Percentiles rank a stretch among this genome's conserved stretches.
These are phyloP conservation scores for Gleditsia sinensis DNA, from an alignment of 306 rosid species.

Conservation along the genomic window DNA sequence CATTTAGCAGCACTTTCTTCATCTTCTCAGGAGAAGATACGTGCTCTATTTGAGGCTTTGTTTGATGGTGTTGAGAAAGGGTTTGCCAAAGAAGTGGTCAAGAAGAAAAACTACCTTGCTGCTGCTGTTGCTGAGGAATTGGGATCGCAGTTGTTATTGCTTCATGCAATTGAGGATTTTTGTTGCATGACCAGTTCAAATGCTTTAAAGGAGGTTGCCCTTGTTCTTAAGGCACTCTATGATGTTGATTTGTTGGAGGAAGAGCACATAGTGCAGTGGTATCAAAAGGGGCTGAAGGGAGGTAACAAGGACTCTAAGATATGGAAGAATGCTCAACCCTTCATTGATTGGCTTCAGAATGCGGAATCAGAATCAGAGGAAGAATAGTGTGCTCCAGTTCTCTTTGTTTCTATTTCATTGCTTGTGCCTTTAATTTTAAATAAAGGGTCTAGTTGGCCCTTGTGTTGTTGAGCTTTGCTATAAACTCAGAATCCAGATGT, in stretches of 20 bases:
- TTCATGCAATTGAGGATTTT: conserved; percentile 50
- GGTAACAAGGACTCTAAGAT: conserved; percentile 47
- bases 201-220: conserved; percentile 59
- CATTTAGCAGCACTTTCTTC: conserved; percentile 35
- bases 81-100: conserved; percentile 48
- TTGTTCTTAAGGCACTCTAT: conserved; percentile 59
- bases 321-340: conserved; percentile 62
- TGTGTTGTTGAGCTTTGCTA: conserved; percentile 2
- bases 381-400: conserved; percentile 26
- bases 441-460: conserved; percentile 32
- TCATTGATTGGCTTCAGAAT: conserved; percentile 66
- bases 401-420: conserved; percentile 8
- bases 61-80: conserved; percentile 53
- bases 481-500: background rate
- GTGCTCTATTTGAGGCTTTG: conserved; percentile 51
- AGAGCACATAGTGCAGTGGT: conserved; percentile 58
- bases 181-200: conserved; percentile 36
- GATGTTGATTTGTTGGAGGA: conserved; percentile 64
- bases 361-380: conserved; percentile 72
- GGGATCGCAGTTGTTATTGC: conserved; percentile 44
- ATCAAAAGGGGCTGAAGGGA: conserved; percentile 50
- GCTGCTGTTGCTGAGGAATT: conserved; percentile 49
- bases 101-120: conserved; percentile 50
- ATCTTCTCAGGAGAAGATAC: conserved; percentile 55
- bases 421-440: conserved; percentile 21